Conservation (phyloP, 257 asterid genomes). For the Asclepias syriaca region DNA sequence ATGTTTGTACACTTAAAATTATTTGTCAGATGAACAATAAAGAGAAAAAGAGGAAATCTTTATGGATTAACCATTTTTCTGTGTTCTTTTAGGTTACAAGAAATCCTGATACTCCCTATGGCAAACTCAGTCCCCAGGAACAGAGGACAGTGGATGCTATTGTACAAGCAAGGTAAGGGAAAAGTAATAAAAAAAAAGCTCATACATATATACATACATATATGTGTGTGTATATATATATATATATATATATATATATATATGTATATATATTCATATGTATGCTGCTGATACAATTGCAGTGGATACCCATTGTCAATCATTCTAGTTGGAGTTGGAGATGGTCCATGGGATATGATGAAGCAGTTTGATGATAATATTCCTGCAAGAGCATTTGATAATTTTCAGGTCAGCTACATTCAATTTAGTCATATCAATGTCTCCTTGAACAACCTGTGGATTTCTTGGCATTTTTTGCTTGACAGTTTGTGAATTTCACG, state of each 20-base stretch:
- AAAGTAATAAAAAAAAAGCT: not conserved
- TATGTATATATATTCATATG: not conserved
- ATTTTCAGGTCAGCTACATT: slow-evolving; percentile 23
- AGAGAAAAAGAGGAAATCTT: not conserved
- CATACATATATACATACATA: too few relatives aligned
- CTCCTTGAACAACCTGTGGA: not conserved
- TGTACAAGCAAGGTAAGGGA: slow-evolving; percentile 51
- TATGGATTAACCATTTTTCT: not conserved
- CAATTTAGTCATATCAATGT: not conserved
- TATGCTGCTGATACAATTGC: slow-evolving; percentile 9
- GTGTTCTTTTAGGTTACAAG: slow-evolving; percentile 43
- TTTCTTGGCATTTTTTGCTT: not conserved
- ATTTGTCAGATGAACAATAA: not conserved
- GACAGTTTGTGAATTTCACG: slow-evolving; percentile 81
- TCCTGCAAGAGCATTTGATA: slow-evolving; percentile 27
- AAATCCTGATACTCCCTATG: slow-evolving; percentile 43
- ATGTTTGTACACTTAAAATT: not conserved
- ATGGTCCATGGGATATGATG: slow-evolving; percentile 34
- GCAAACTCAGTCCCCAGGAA: slow-evolving; percentile 55
- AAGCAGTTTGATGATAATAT: slow-evolving; percentile 30
- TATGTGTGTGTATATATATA: too few relatives aligned
- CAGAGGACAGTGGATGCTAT: slow-evolving; percentile 56
- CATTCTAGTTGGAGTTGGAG: slow-evolving; percentile 29
- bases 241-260: not conserved
- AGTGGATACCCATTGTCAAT: slow-evolving; percentile 29